A percentile compares a stretch with the other conserved stretches of the same genome.
Evolutionary conservation across 1,284 basidiomycete genomes (phyloP).

Genomic region (Trametes polyzona): DNA sequence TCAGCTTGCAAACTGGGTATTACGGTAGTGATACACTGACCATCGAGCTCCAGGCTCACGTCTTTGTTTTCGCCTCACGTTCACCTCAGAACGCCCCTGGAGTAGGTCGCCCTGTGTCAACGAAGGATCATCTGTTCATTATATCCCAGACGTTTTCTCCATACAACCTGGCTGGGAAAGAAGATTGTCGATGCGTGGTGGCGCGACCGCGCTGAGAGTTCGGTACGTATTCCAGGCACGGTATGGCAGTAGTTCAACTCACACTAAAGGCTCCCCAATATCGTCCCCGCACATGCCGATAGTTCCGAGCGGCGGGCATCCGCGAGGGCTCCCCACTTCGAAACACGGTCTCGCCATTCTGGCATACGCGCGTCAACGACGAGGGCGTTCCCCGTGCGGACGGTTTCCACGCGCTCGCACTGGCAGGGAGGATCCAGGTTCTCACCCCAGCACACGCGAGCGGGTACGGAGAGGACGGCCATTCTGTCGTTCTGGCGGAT

Average conservation of each 20-base stretch:
- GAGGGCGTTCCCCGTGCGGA: constrained; percentile 47
- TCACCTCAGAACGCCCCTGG: constrained; percentile 26
- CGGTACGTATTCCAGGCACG: constrained; percentile 24
- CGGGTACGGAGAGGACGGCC: constrained; percentile 43
- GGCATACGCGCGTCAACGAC: constrained; percentile 52
- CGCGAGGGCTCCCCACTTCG: constrained; percentile 49
- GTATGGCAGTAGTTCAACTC: too few species aligned
- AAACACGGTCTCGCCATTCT: constrained; percentile 46
- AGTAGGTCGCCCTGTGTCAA: constrained; percentile 28
- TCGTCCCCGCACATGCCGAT: too few species aligned
- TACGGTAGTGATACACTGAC: too few species aligned
- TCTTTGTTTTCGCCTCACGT: constrained; percentile 31
- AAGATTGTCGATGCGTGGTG: constrained; percentile 30
- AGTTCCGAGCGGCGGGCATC: constrained; percentile 43
- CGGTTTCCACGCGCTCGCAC: constrained; percentile 44
- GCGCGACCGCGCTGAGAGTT: constrained; percentile 19
- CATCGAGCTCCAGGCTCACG: constrained; percentile 30
- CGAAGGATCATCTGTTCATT: accelerated
- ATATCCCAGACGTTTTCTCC: constrained; percentile 29
- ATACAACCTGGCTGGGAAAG: constrained; percentile 33
- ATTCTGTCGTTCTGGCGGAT: constrained; percentile 45
- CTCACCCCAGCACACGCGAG: constrained; percentile 45
- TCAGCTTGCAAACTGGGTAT: constrained; percentile 23
- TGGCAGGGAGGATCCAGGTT: constrained; percentile 47
- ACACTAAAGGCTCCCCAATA: too few species aligned